Evolutionary conservation across 495 filamentous ascomycete species (phyloP).

Genomic region (Rhizodiscina lignyota): DNA sequence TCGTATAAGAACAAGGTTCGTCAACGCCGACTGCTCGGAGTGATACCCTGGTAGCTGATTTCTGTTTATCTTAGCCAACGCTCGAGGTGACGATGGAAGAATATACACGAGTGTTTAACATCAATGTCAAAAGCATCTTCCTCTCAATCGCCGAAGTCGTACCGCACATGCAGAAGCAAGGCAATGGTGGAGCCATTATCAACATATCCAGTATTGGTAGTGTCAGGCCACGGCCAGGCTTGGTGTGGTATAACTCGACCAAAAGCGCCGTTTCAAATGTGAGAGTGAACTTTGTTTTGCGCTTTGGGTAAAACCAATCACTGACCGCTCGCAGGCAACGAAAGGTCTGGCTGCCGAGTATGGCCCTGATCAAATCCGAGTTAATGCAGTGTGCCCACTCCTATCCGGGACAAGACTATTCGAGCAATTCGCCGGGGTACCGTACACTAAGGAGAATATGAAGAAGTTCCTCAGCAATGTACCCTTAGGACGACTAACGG

Average conservation of each 20-base stretch:
- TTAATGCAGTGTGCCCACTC: slow-evolving; percentile 46
- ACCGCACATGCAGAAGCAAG: slow-evolving; percentile 36
- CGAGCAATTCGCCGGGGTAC: slow-evolving; percentile 45
- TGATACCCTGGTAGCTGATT: too few relatives aligned
- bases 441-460: slow-evolving; percentile 51
- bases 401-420: slow-evolving; percentile 48
- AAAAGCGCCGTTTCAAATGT: slow-evolving; percentile 52
- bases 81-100: slow-evolving; percentile 48
- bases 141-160: slow-evolving; percentile 34
- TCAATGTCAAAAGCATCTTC: slow-evolving; percentile 51
- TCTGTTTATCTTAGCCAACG: slow-evolving; percentile 31
- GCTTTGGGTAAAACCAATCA: neutral
- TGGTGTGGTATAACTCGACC: slow-evolving; percentile 56
- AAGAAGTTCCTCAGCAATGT: slow-evolving; percentile 50
- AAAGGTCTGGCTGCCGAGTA: slow-evolving; percentile 55
- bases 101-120: slow-evolving; percentile 47
- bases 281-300: slow-evolving; percentile 2
- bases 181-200: slow-evolving; percentile 43
- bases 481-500: slow-evolving; percentile 34
- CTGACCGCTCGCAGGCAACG: slow-evolving; percentile 26
- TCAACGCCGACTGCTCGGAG: too few relatives aligned
- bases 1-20: slow-evolving; percentile 44
- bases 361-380: slow-evolving; percentile 45
- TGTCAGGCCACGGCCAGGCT: slow-evolving; percentile 42
- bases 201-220: slow-evolving; percentile 52